Conservation (phyloP, 805 yeast species). For the Starmera quercuum region DNA sequence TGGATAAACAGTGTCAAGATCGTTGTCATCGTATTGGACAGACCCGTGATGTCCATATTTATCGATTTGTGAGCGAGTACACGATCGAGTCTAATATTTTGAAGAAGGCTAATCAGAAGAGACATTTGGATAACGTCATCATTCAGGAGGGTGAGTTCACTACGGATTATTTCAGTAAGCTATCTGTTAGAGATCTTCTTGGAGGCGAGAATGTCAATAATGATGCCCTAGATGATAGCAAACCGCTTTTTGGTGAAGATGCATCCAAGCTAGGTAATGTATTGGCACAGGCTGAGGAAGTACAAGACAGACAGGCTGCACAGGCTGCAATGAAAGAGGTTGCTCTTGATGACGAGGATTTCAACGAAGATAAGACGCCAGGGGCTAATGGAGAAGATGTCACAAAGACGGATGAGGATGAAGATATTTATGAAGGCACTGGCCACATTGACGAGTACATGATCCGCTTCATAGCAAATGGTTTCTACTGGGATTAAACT, state of each 20-base stretch:
- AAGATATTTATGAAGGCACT: slow-evolving; percentile 40
- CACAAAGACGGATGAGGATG: slow-evolving; percentile 9
- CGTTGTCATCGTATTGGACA: slow-evolving; percentile 99
- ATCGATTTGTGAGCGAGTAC: slow-evolving; percentile 90
- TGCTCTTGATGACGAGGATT: slow-evolving; percentile 80
- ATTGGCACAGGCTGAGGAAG: slow-evolving; percentile 92
- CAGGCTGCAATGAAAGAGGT: slow-evolving; percentile 81
- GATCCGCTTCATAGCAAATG: slow-evolving; percentile 85
- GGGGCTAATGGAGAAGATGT: slow-evolving; percentile 4
- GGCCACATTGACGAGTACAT: slow-evolving; percentile 94
- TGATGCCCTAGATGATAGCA: slow-evolving; percentile 21
- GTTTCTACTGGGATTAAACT: slow-evolving; percentile 47
- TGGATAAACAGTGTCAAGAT: slow-evolving; percentile 99
- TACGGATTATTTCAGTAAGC: slow-evolving; percentile 86
- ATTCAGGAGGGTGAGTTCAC: slow-evolving; percentile 98
- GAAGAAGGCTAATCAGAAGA: slow-evolving; percentile 89
- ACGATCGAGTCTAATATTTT: slow-evolving; percentile 94
- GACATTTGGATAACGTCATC: slow-evolving; percentile 88
- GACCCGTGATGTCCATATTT: slow-evolving; percentile 94
- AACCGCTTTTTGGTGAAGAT: slow-evolving; percentile 25
- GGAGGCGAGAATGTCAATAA: slow-evolving; percentile 32
- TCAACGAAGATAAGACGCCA: slow-evolving; percentile 40
- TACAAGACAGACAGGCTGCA: slow-evolving; percentile 85
- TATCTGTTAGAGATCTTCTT: slow-evolving; percentile 78
- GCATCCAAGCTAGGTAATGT: slow-evolving; percentile 43